phyloP scores from a whole-genome alignment of 179 eudicot species.

The Heliamphora pulchella region DNA sequence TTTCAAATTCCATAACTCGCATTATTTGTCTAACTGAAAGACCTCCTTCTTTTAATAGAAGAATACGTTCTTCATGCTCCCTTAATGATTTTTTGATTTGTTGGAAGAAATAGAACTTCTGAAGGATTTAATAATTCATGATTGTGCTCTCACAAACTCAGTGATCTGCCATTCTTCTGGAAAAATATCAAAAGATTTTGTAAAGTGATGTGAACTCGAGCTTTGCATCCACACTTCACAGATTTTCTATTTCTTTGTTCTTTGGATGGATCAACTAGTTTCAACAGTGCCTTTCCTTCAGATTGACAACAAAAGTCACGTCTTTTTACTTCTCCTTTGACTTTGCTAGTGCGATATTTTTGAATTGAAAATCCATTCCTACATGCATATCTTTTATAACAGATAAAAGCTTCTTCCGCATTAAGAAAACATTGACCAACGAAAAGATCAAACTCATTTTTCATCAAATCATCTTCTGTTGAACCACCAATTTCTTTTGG shows the following conservation, averaged over 20 bases:
- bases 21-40: no score
- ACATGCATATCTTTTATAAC: constrained; percentile 23
- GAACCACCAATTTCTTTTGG: neutral
- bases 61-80: no score
- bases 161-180: neutral
- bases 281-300: constrained; percentile 8
- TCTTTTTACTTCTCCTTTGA: constrained; percentile 13
- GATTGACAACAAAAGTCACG: constrained; percentile 20
- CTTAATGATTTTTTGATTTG: no score
- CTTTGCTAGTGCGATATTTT: constrained; percentile 15
- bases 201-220: constrained; percentile 21
- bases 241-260: constrained; percentile 11
- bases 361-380: constrained; percentile 14
- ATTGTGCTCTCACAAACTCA: neutral
- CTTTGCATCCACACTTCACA: constrained; percentile 16
- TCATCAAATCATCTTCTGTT: neutral
- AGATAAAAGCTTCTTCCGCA: constrained; percentile 12
- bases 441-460: neutral
- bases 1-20: no score
- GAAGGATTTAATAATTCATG: no score
- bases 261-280: constrained; percentile 14
- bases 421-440: constrained; percentile 2
- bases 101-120: no score
- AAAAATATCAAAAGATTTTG: neutral
- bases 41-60: no score